Base-by-base conservation (phyloP, 1,284 basidiomycete genomes). In the Pisolithus thermaeus region DNA sequence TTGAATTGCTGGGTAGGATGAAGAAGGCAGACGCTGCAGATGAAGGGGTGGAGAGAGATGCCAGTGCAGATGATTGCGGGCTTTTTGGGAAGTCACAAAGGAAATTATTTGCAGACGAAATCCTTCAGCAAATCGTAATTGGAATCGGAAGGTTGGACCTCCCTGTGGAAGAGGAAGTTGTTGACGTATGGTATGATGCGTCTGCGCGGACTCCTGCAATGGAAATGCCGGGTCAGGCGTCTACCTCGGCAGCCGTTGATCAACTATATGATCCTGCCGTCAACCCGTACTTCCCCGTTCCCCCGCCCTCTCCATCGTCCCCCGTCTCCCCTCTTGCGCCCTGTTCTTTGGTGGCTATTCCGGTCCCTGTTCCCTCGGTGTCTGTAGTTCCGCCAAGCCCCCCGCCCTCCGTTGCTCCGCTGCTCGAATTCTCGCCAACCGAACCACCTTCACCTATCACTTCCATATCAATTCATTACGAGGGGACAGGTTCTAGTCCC, bases 121-220 rank as follows among this genome's bases (percentile, higher is more conserved):
- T 97, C 46, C 65, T 95, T 5, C 78, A 87, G 52, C 87, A 91
- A 40, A 84, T 97, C 53, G 83, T 95, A 52, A 84, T 95, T 48
- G 92, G 91, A 25, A 89, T 97, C 76, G 90, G 90, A 4, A 75
- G 83, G 30, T 74, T 96, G 18, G 90, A 92, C 56, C 73, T 74
- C 27, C 69, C 73, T 30, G 59, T 61, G 37, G 74, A 69, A 37
- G 69, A 70, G 42, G 61, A 64, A 22, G 62, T 64, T 37, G 38
- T 60, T 27, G 61, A 61, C 37, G 40, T 66, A 47, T 66, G 65
- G 65, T 66, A 68, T 16, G 64, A 65, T 41, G 64, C 64, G 9
- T 30, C 63, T 8, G 63, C 63, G 22, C 66, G 66, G 16, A 66
- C 68, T 2, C 68, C 68, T 35, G 64, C 67, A 1, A 49, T 60